Conservation (phyloP, 345 rosid genomes). For the Citrus reticulata region DNA sequence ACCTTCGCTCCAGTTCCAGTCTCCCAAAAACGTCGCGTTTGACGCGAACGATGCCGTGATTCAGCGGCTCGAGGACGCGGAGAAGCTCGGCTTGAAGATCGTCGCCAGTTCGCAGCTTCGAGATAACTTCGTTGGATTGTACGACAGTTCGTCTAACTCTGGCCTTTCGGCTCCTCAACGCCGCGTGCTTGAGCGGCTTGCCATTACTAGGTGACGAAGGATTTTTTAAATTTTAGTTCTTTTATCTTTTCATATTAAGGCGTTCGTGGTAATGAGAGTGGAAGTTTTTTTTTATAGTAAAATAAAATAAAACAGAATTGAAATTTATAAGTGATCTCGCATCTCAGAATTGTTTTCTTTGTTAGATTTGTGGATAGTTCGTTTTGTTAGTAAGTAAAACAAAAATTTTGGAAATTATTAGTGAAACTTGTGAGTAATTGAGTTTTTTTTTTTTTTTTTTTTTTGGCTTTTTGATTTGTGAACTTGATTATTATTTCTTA, state of each 20-base stretch:
- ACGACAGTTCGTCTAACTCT: conserved; percentile 37
- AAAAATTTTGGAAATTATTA: background rate
- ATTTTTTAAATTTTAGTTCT: background rate
- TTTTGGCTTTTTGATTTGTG: background rate
- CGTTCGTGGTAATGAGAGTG: too few relatives aligned
- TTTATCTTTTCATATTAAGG: background rate
- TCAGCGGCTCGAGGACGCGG: conserved; percentile 47
- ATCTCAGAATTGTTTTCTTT: too few relatives aligned
- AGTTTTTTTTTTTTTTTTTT: background rate
- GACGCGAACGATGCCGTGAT: conserved; percentile 31
- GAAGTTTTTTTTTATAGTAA: too few relatives aligned
- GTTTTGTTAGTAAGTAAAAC: background rate
- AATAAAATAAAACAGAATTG: too few relatives aligned
- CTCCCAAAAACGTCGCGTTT: conserved; percentile 17
- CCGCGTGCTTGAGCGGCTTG: conserved; percentile 59
- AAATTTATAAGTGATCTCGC: too few relatives aligned
- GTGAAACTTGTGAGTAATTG: background rate
- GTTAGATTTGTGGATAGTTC: too few relatives aligned
- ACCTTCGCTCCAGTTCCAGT: conserved; percentile 51
- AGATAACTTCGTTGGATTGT: conserved; percentile 63
- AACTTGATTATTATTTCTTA: too few relatives aligned
- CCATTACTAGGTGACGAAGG: conserved; percentile 44
- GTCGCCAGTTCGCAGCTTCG: conserved; percentile 53
- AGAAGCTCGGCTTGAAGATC: conserved; percentile 47
- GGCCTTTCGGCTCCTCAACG: conserved; percentile 43